Base-by-base conservation (phyloP, 129 eudicot genomes). In the Tagetes erecta region DNA sequence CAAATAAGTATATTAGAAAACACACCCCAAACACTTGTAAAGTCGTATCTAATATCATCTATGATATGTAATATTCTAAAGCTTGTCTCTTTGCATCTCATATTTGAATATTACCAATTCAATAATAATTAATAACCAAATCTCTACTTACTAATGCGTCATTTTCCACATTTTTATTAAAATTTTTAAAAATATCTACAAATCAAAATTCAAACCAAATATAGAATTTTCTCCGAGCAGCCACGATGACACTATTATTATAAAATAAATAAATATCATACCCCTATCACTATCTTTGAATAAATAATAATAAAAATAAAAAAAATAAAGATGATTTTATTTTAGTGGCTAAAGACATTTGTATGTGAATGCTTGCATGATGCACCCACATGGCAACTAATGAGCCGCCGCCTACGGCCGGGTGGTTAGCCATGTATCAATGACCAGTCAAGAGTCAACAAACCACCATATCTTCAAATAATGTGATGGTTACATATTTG, bases 401-500 rank as follows among this genome's bases (percentile, higher is more conserved):
- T 11, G 82, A 78, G 39, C 71, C 82, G 82, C 77, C 82, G 82
- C 77, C 77, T 64, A 39, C 55, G 82, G 72, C 81, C 76, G 38
- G 76, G 70, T 33, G 68, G 52, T 49, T 63, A 77, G 70, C 76
- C 71, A 47, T 49, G 52, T 64, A 75, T 11, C 34, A 20, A 14
- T 20, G 80, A 75, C 76, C 81, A 70, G 76, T 70, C 75, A 67
- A 68, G 12, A 37, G 46, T 76, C 80, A 76, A 56, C 74, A 76
- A 57, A 68, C 30, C 52, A 9, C 64, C 46, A 59, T 38, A 31
- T 52, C 37, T 76, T 76, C 59, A 36, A 3, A 63, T 36, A 62
- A 1, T 12, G 37, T 38, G 68, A 33, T 77, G 63, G 33, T 58
- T 35, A 57, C 45, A 77, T 20, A 56, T 56, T 77, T 68, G 45